A percentile compares a stretch with the other conserved stretches of the same genome.
Evolutionary conservation across 2,329 filamentous ascomycete species (phyloP).

Genomic region (Diaporthe longicolla): DNA sequence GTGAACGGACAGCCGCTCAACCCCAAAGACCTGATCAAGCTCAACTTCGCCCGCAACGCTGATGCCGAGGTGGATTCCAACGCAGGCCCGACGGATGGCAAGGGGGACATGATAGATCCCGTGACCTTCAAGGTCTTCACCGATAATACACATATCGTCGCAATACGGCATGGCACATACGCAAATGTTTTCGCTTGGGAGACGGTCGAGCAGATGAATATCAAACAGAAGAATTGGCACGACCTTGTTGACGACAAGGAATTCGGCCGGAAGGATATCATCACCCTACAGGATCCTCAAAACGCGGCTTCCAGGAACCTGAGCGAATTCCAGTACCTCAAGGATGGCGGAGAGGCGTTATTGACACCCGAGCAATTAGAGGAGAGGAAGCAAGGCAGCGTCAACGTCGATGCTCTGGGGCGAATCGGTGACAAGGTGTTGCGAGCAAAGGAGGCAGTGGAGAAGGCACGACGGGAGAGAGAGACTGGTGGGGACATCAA

Average conservation of each 20-base stretch:
- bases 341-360: slow-evolving; percentile 81
- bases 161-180: slow-evolving; percentile 81
- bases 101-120: slow-evolving; percentile 91
- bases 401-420: slow-evolving; percentile 86
- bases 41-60: slow-evolving; percentile 93
- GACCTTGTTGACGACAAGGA: slow-evolving; percentile 90
- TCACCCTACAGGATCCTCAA: slow-evolving; percentile 95
- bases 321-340: slow-evolving; percentile 88
- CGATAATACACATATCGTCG: slow-evolving; percentile 97
- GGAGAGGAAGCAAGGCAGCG: slow-evolving; percentile 74
- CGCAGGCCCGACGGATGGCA: slow-evolving; percentile 63
- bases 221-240: slow-evolving; percentile 96
- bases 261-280: slow-evolving; percentile 91
- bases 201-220: slow-evolving; percentile 93
- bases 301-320: slow-evolving; percentile 87
- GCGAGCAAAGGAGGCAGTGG: slow-evolving; percentile 93
- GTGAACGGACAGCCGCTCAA: slow-evolving; percentile 85
- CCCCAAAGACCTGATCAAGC: slow-evolving; percentile 86
- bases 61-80: slow-evolving; percentile 68
- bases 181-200: slow-evolving; percentile 98
- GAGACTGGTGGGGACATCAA: slow-evolving; percentile 72
- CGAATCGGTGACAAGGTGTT: slow-evolving; percentile 85
- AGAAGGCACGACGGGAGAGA: slow-evolving; percentile 84
- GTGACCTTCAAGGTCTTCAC: slow-evolving; percentile 98
- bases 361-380: slow-evolving; percentile 79